Evolutionary conservation across 495 filamentous ascomycete genomes (phyloP), one percentile per base, ranked within the genome.

Genomic region (Podospora pseudopauciseta): DNA sequence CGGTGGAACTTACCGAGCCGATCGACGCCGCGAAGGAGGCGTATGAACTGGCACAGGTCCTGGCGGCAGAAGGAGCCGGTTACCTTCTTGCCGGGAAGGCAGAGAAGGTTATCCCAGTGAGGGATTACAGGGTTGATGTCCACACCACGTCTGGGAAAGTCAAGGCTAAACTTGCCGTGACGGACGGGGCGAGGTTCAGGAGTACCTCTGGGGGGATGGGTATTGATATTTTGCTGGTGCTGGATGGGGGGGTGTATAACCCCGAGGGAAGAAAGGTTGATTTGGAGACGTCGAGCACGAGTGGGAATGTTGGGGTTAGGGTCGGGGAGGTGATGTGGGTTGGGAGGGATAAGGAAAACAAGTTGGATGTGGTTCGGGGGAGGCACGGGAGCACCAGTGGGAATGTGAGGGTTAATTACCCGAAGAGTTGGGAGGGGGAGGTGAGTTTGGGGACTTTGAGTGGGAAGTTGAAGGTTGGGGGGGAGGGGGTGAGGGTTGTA

Each of bases 111-210:
- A 56, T 82, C 13, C 82, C 82, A 18, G 75, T 73, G 4, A 73
- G 81, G 4, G 78, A 84, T 60, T 83, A 84, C 66, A 68, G 78
- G 3, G 75, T 83, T 2, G 73, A 78, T 26, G 67, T 82, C 27
- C 72, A 75, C 26, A 77, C 78, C 5, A 77, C 74, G 0, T 78
- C 77, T 5, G 80, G 80, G 3, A 55, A 62, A 6, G 70, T 83
- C 18, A 53, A 64, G 18, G 80, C 65, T 4, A 66, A 71, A 0
- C 53, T 79, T 16, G 79, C 80, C 0, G 78, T 81, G 62, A 67
- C 74, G 16, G 65, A 71, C 0, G 27, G 54, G 0, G 70, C 73
- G 3, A 64, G 23, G 18, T 57, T 80, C 16, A 67, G 67, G 34
- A 71, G 71, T 4, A 78, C 75, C 0, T 74, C 76, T 5, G 77